Evolutionary conservation across 2,329 filamentous ascomycete species (phyloP).

Genomic region (Cladosporium cucumerinum): DNA sequence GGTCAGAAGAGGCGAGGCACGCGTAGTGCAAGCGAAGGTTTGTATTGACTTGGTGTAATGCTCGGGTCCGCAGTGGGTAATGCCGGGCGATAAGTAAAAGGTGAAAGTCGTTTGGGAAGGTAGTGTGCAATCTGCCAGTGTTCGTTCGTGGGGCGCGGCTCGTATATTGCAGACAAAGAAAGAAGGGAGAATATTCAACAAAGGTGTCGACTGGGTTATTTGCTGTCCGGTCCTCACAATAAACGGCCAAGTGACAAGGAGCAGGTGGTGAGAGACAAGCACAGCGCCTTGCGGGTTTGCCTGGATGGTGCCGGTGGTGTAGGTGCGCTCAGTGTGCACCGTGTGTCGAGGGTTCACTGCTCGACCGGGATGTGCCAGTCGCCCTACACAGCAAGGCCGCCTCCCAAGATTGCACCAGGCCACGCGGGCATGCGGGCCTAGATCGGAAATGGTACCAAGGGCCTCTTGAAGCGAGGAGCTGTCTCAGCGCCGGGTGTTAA

Average conservation of each 20-base stretch:
- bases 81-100: not conserved
- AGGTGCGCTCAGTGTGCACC: not conserved
- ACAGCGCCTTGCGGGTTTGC: not conserved
- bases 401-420: slow-evolving; percentile 2
- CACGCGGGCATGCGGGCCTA: slow-evolving; percentile 6
- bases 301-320: not conserved
- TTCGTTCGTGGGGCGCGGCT: not conserved
- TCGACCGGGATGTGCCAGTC: slow-evolving; percentile 10
- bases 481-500: not conserved
- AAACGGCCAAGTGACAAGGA: not conserved
- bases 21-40: slow-evolving; percentile 1
- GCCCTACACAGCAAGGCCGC: slow-evolving; percentile 9
- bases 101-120: not conserved
- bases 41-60: slow-evolving; percentile 5
- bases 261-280: not conserved
- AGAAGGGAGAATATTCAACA: not conserved
- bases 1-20: slow-evolving; percentile 4
- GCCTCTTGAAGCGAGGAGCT: slow-evolving; percentile 1
- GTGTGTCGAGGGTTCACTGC: slow-evolving; percentile 4
- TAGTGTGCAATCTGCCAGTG: not conserved
- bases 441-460: slow-evolving; percentile 9
- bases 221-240: not conserved
- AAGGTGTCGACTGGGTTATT: not conserved
- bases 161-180: slow-evolving; percentile 3
- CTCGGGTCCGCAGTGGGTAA: not conserved